A percentile compares a stretch with the other conserved stretches of the same genome.
Conservation (phyloP, 1,284 basidiomycete genomes). For the Takashimella tepidaria region DNA sequence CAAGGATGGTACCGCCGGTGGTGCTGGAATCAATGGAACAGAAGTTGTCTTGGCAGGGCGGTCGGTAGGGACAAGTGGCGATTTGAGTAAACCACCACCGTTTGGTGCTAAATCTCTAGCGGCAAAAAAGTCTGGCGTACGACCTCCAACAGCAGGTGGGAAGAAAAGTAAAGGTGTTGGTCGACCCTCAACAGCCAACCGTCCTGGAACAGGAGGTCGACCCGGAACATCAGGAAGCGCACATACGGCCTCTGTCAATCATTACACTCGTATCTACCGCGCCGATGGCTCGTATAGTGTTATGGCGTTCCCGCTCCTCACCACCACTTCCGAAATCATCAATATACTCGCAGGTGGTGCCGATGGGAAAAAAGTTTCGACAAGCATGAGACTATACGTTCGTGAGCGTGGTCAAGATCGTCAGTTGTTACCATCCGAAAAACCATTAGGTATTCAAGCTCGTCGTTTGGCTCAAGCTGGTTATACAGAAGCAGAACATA, state of each 20-base stretch:
- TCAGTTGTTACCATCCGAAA: slow-evolving; percentile 70
- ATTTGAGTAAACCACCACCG: slow-evolving; percentile 25
- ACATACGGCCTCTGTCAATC: slow-evolving; percentile 24
- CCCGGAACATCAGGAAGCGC: slow-evolving; percentile 30
- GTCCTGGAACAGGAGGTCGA: slow-evolving; percentile 22
- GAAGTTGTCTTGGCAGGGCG: not conserved
- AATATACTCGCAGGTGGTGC: slow-evolving; percentile 51
- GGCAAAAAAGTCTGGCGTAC: slow-evolving; percentile 1
- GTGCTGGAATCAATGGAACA: not conserved
- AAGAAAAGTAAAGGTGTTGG: slow-evolving; percentile 18
- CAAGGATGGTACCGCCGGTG: not conserved
- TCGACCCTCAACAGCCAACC: slow-evolving; percentile 14
- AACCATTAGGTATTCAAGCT: slow-evolving; percentile 78
- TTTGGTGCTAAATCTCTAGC: slow-evolving; percentile 31
- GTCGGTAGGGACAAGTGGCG: not conserved
- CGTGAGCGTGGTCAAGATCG: slow-evolving; percentile 82
- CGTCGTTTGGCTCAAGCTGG: slow-evolving; percentile 85
- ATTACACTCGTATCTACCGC: slow-evolving; percentile 67
- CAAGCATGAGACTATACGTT: slow-evolving; percentile 66
- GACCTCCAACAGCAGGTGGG: slow-evolving; percentile 19
- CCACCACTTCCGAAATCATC: slow-evolving; percentile 67
- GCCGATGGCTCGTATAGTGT: slow-evolving; percentile 70
- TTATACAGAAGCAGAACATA: slow-evolving; percentile 74
- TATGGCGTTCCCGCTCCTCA: slow-evolving; percentile 59
- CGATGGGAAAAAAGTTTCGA: slow-evolving; percentile 55